A percentile compares a stretch with the other conserved stretches of the same genome.
These are phyloP conservation scores for Aspergillus neoniger DNA, from an alignment of 2,329 filamentous ascomycete genomes.

Conservation along the genomic window DNA sequence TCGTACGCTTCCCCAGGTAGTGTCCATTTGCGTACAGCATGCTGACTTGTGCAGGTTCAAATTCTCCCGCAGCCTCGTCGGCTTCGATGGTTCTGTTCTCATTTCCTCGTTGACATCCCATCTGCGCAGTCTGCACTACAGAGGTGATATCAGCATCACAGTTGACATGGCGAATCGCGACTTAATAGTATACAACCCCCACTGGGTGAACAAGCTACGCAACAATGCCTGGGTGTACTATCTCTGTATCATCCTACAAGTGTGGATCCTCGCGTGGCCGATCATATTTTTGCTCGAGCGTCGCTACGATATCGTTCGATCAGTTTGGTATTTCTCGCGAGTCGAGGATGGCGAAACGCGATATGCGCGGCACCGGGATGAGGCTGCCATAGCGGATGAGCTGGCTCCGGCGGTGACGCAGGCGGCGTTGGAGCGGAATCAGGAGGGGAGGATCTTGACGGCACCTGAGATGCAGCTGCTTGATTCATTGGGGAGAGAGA, in stretches of 20 bases:
- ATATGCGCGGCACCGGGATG: slow-evolving; percentile 31
- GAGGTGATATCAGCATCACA: slow-evolving; percentile 32
- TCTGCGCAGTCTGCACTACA: slow-evolving; percentile 43
- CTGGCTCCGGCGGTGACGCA: slow-evolving; percentile 38
- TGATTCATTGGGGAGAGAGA: slow-evolving; percentile 11
- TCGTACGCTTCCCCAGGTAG: slow-evolving; percentile 30
- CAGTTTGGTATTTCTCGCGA: slow-evolving; percentile 34
- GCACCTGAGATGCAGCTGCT: slow-evolving; percentile 21
- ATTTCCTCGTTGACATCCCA: slow-evolving; percentile 34
- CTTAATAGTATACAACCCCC: slow-evolving; percentile 42
- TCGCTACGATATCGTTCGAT: slow-evolving; percentile 37
- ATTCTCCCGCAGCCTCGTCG: slow-evolving; percentile 32
- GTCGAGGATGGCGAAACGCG: slow-evolving; percentile 16
- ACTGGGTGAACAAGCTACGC: slow-evolving; percentile 42
- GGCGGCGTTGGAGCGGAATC: slow-evolving; percentile 35
- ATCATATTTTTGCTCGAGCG: slow-evolving; percentile 41
- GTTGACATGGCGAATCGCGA: slow-evolving; percentile 28
- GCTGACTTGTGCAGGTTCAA: slow-evolving; percentile 26
- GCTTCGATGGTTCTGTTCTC: slow-evolving; percentile 32
- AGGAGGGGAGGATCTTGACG: slow-evolving; percentile 19
- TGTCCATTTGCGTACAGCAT: neutral
- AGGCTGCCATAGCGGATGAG: slow-evolving; percentile 31
- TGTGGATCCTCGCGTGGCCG: slow-evolving; percentile 45
- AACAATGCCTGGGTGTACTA: slow-evolving; percentile 38
- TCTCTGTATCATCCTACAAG: slow-evolving; percentile 38